Percentiles rank a stretch among this genome's conserved stretches.
Evolutionary conservation across 805 yeast species (phyloP).

Genomic region (Candida railenensis): DNA sequence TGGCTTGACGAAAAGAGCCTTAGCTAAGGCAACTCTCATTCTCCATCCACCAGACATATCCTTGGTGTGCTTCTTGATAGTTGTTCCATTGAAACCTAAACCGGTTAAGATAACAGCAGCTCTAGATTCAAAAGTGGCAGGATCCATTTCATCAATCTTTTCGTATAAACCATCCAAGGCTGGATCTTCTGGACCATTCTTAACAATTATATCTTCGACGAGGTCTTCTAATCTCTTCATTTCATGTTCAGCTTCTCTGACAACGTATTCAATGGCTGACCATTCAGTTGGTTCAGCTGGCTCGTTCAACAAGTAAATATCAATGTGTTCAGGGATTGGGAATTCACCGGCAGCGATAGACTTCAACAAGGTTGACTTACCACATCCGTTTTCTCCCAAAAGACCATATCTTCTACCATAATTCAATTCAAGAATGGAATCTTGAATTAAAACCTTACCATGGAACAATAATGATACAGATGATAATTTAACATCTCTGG

Average conservation of each 20-base stretch:
- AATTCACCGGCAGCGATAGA: constrained; percentile 94
- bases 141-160: constrained; percentile 94
- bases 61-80: constrained; percentile 91
- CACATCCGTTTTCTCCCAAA: constrained; percentile 98
- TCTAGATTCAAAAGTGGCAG: constrained; percentile 91
- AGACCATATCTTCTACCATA: constrained; percentile 97
- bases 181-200: constrained; percentile 92
- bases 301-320: constrained; percentile 90
- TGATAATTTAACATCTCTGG: constrained; percentile 90
- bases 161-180: constrained; percentile 86
- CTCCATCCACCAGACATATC: constrained; percentile 99
- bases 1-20: constrained; percentile 97
- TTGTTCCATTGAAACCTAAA: constrained; percentile 88
- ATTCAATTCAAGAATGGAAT: constrained; percentile 87
- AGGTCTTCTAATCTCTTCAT: constrained; percentile 86
- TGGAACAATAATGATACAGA: constrained; percentile 93
- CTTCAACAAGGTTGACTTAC: constrained; percentile 92
- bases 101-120: constrained; percentile 95
- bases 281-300: constrained; percentile 94
- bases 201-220: constrained; percentile 85
- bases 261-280: constrained; percentile 94
- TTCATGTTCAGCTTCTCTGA: constrained; percentile 92
- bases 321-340: constrained; percentile 91
- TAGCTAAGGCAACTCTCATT: constrained; percentile 98
- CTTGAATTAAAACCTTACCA: constrained; percentile 95